Base-by-base conservation (phyloP, 1,139 yeast genomes). In the Geotrichum cucujoidarum region DNA sequence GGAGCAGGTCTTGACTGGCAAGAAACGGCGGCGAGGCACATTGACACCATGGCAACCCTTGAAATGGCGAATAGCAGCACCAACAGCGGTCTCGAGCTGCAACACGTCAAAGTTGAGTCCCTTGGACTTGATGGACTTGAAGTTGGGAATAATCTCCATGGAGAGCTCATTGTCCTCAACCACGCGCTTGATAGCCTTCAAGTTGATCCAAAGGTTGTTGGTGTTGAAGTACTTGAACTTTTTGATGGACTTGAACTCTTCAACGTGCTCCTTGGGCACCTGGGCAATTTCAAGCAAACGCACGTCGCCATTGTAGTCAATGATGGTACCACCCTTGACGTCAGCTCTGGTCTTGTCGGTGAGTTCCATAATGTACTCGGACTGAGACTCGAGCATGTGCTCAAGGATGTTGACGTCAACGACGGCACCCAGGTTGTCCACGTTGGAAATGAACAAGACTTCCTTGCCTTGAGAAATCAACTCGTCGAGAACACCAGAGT, bases 341-440 rank as follows among this genome's bases (percentile, higher is more conserved):
- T 92, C 98, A 43, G 98, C 98, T 71, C 97, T 84, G 49, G 98
- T 92, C 76, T 92, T 92, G 73, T 92, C 95, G 52, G 98, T 94
- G 68, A 92, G 80, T 73, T 92, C 98, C 98, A 92, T 92, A 62
- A 92, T 83, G 70, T 90, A 92, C 73, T 92, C 97, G 49, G 96
- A 81, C 48, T 83, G 83, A 40, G 95, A 79, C 62, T 86, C 94
- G 57, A 88, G 71, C 95, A 92, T 90, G 74, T 92, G 97, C 68
- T 84, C 81, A 65, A 92, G 77, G 58, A 92, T 87, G 69, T 83
- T 82, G 62, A 88, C 76, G 67, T 92, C 97, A 48, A 92, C 98
- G 33, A 97, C 95, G 45, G 98, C 98, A 64, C 98, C 98, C 68
- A 92, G 77, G 72, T 92, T 92, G 69, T 92, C 98, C 73, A 97